These are phyloP conservation scores for Cenchrus americanus DNA, from an alignment of 176 grass and related monocot species.

Conservation along the genomic window DNA sequence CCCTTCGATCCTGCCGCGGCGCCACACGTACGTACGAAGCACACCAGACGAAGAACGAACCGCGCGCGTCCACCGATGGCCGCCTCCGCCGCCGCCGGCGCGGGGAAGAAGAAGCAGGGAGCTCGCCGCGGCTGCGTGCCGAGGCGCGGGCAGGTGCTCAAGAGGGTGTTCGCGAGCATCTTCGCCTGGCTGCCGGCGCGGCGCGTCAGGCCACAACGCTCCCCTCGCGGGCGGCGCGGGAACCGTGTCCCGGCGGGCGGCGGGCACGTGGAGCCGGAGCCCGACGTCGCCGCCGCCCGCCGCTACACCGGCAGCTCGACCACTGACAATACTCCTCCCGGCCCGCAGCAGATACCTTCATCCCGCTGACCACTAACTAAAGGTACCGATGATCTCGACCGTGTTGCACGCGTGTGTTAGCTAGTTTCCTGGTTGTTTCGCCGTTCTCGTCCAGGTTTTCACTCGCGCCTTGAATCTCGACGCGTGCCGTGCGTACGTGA, in stretches of 20 bases:
- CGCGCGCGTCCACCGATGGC: not conserved
- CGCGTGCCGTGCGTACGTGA: not conserved
- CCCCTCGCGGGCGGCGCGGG: not conserved
- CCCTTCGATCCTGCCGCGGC: no score
- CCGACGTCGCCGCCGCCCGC: not conserved
- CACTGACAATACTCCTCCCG: not conserved
- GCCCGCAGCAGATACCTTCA: no score
- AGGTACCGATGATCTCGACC: not conserved
- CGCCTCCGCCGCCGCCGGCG: not conserved
- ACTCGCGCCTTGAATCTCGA: not conserved
- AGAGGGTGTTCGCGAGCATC: slow-evolving; percentile 15
- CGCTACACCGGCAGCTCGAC: not conserved
- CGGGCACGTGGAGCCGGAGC: slow-evolving; percentile 6
- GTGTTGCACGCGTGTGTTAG: no score
- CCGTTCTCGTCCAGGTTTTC: not conserved
- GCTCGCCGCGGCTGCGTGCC: slow-evolving; percentile 14
- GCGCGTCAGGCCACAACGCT: not conserved
- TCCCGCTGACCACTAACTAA: not conserved
- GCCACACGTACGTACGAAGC: no score
- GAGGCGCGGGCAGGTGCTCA: slow-evolving; percentile 41
- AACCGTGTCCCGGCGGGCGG: not conserved
- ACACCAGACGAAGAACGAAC: no score
- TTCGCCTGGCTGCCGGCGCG: slow-evolving; percentile 35
- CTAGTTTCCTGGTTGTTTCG: not conserved
- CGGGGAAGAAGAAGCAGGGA: not conserved